Percentiles rank a stretch among this genome's conserved stretches.
Evolutionary conservation across 2,329 filamentous ascomycete genomes (phyloP).

Genomic region (Botrytis galanthina): DNA sequence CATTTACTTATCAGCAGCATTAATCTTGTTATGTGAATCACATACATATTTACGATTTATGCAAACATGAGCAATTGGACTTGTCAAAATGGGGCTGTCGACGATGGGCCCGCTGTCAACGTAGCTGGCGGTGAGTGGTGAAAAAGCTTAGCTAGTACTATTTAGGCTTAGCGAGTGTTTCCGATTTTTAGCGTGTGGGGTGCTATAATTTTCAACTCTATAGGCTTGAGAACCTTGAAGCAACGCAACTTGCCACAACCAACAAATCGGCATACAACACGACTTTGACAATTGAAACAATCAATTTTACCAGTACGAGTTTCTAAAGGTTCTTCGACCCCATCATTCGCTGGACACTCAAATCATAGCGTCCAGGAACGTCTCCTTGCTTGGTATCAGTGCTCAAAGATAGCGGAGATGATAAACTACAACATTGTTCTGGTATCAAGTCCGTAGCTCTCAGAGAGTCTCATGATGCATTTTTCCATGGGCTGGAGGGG

Average conservation of each 20-base stretch:
- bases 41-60: constrained; percentile 6
- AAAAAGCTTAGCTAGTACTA: background rate
- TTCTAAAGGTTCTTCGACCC: background rate
- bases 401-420: background rate
- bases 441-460: background rate
- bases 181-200: background rate
- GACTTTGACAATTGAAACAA: background rate
- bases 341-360: background rate
- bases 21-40: background rate
- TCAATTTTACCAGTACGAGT: background rate
- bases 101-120: constrained; percentile 7
- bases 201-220: background rate
- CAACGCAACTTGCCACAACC: background rate
- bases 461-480: background rate
- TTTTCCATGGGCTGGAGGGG: background rate
- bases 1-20: constrained; percentile 13
- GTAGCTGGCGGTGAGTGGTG: constrained; percentile 20
- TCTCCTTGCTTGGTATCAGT: background rate
- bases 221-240: background rate
- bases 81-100: constrained; percentile 8
- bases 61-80: constrained; percentile 5
- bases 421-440: background rate
- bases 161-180: background rate
- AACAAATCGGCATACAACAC: constrained; percentile 12
- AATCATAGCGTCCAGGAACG: background rate